Conservation (phyloP, 2,329 filamentous ascomycete genomes). For the Clonostachys rhizophaga region DNA sequence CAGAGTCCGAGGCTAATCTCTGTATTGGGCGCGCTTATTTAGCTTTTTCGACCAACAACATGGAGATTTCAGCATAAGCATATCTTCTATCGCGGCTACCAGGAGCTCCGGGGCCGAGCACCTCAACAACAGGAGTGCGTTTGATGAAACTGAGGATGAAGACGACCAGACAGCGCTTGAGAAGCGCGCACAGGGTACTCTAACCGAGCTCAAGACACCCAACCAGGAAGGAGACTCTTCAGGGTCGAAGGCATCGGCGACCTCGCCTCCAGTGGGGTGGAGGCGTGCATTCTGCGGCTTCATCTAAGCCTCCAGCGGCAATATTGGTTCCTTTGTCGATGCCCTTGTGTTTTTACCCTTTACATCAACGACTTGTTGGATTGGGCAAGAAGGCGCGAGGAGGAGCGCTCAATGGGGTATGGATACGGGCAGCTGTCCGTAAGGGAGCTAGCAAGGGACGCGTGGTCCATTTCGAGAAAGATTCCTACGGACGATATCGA, state of each 20-base stretch:
- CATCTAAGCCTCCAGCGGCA: not conserved
- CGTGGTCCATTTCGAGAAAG: too few relatives aligned
- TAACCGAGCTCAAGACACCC: not conserved
- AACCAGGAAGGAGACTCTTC: not conserved
- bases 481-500: too few relatives aligned
- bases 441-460: too few relatives aligned
- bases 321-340: too few relatives aligned
- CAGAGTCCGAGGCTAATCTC: constrained; percentile 1
- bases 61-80: constrained; percentile 50
- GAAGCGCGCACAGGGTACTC: not conserved
- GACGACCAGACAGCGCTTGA: not conserved
- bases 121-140: not conserved
- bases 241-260: not conserved
- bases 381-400: too few relatives aligned
- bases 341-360: too few relatives aligned
- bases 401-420: too few relatives aligned
- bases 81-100: constrained; percentile 19
- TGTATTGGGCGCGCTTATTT: constrained; percentile 8
- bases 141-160: not conserved
- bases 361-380: too few relatives aligned
- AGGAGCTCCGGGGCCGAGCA: not conserved
- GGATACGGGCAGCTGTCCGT: too few relatives aligned
- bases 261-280: constrained; percentile 1
- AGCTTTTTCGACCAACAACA: constrained; percentile 75
- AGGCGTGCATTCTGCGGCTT: constrained; percentile 5